phyloP scores from a whole-genome alignment of 805 yeast species.

The Myxozyma vanderwaltii region DNA sequence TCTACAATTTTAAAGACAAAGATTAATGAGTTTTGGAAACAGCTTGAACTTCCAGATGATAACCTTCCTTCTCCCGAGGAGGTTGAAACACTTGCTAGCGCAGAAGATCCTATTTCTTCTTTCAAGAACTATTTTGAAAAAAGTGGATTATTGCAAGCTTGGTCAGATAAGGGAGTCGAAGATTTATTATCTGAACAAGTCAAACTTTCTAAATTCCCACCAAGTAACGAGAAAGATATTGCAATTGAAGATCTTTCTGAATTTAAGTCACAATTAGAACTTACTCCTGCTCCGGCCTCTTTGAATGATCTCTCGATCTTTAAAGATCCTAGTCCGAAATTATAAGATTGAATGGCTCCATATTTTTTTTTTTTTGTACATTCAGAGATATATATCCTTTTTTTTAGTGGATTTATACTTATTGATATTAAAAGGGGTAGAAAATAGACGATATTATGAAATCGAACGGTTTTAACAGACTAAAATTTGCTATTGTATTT shows the following conservation, averaged over 20 bases:
- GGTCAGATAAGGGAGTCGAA: conserved; percentile 17
- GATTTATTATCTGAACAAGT: conserved; percentile 18
- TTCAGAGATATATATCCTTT: no score
- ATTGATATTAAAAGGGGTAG: no score
- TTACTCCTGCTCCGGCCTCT: conserved; percentile 69
- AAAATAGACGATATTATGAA: no score
- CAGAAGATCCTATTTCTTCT: conserved; percentile 4
- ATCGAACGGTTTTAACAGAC: no score
- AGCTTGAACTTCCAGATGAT: conserved; percentile 20
- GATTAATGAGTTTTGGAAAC: conserved; percentile 22
- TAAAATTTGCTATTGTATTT: no score
- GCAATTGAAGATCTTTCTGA: conserved; percentile 50
- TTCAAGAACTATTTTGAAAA: conserved; percentile 11
- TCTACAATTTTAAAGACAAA: conserved; percentile 8
- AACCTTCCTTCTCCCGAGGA: background rate
- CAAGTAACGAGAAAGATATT: conserved; percentile 45
- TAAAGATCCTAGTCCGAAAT: conserved; percentile 26
- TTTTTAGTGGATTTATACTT: no score
- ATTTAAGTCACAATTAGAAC: conserved; percentile 57
- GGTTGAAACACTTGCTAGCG: conserved; percentile 5
- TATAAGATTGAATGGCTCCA: no score
- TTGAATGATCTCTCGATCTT: conserved; percentile 28
- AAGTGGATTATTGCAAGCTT: conserved; percentile 6
- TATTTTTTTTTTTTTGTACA: background rate
- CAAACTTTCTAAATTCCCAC: conserved; percentile 47